Evolutionary conservation across 352 stramenopile genomes (phyloP).

Genomic region (Phytopythium mirpurense): DNA sequence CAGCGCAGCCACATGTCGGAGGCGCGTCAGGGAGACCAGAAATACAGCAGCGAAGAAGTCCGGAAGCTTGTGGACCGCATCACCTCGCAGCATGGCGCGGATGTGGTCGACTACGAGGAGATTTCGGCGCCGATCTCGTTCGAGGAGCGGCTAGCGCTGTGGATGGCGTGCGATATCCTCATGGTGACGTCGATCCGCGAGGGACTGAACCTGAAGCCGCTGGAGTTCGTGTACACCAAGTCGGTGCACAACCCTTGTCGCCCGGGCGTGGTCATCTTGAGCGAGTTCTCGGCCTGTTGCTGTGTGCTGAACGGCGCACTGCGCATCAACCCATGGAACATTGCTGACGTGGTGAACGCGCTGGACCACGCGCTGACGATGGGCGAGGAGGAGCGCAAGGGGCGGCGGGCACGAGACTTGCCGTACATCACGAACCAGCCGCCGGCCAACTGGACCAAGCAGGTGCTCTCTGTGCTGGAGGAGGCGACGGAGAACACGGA

Average conservation of each 20-base stretch:
- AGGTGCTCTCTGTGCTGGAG: slow-evolving; percentile 89
- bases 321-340: slow-evolving; percentile 97
- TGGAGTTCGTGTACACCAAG: slow-evolving; percentile 94
- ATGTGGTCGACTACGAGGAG: slow-evolving; percentile 87
- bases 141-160: slow-evolving; percentile 91
- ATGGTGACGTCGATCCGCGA: slow-evolving; percentile 95
- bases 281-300: slow-evolving; percentile 95
- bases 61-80: slow-evolving; percentile 78
- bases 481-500: slow-evolving; percentile 69
- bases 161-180: slow-evolving; percentile 93
- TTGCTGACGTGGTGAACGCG: slow-evolving; percentile 86
- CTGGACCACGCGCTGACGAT: slow-evolving; percentile 94
- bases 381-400: slow-evolving; percentile 83
- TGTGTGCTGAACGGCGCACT: slow-evolving; percentile 96
- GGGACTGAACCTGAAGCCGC: slow-evolving; percentile 96
- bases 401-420: slow-evolving; percentile 92
- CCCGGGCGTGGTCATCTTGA: slow-evolving; percentile 94
- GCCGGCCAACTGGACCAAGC: slow-evolving; percentile 94
- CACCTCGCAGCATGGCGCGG: slow-evolving; percentile 54
- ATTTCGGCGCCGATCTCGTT: slow-evolving; percentile 81
- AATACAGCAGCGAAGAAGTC: slow-evolving; percentile 85
- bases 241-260: slow-evolving; percentile 40
- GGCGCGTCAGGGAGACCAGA: slow-evolving; percentile 88
- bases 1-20: slow-evolving; percentile 89
- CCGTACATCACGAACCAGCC: slow-evolving; percentile 94